phyloP scores from a whole-genome alignment of 805 yeast species.

The Wickerhamiella galacta region DNA sequence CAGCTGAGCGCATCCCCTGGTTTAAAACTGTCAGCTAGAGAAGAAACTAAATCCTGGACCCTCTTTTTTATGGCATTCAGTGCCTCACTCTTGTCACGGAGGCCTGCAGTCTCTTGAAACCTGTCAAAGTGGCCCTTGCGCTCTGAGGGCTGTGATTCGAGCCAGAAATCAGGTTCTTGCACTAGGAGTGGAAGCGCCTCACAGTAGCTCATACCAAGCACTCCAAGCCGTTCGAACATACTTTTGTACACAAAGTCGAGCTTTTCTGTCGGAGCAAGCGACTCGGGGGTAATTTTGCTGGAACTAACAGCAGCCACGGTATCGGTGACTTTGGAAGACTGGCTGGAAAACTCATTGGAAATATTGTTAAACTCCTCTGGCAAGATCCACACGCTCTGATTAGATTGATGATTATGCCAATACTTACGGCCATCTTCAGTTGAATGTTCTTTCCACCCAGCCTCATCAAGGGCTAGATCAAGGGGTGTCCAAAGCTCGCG shows the following conservation, averaged over 20 bases:
- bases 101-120: background rate
- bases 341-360: slow-evolving; percentile 2
- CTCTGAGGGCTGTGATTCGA: background rate
- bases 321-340: background rate
- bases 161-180: background rate
- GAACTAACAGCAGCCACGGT: background rate
- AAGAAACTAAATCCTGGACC: background rate
- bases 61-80: background rate
- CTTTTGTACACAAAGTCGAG: background rate
- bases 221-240: background rate
- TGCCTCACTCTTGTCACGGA: background rate
- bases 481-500: slow-evolving; percentile 26
- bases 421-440: slow-evolving; percentile 46
- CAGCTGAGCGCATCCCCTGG: no score
- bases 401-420: slow-evolving; percentile 48
- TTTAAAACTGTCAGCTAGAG: no score
- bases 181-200: background rate
- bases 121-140: background rate
- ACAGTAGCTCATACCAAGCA: background rate
- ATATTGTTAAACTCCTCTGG: slow-evolving; percentile 34
- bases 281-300: no score
- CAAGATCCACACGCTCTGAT: slow-evolving; percentile 66
- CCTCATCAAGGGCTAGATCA: slow-evolving; percentile 29
- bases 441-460: slow-evolving; percentile 37
- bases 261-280: no score